These are phyloP conservation scores for Plantago major DNA, from an alignment of 257 asterid genomes.

Conservation along the genomic window DNA sequence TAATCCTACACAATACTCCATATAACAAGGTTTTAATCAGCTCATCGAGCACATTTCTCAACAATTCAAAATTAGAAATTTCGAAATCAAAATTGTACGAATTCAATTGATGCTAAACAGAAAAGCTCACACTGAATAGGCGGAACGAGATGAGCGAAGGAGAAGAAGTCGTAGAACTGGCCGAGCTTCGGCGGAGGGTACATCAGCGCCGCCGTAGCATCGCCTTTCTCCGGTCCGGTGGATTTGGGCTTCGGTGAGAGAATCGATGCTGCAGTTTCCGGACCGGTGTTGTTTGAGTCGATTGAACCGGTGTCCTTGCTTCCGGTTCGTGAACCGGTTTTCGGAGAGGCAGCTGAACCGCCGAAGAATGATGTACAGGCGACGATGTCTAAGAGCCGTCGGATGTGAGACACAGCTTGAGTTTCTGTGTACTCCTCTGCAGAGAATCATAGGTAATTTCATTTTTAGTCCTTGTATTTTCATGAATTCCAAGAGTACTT, in stretches of 20 bases:
- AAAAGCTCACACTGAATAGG: constrained; percentile 72
- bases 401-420: constrained; percentile 56
- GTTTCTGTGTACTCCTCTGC: constrained; percentile 76
- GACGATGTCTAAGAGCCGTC: constrained; percentile 66
- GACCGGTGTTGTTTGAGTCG: constrained; percentile 30
- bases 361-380: constrained; percentile 67
- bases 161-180: constrained; percentile 79
- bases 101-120: not conserved
- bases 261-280: constrained; percentile 27
- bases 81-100: too few species aligned
- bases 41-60: too few species aligned
- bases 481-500: not conserved
- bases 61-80: too few species aligned
- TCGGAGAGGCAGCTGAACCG: constrained; percentile 47
- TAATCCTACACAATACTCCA: too few species aligned
- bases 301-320: constrained; percentile 31
- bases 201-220: constrained; percentile 44
- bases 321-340: constrained; percentile 33
- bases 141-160: constrained; percentile 73
- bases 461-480: not conserved
- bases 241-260: constrained; percentile 1
- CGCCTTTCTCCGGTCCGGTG: constrained; percentile 35
- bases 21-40: too few species aligned
- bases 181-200: constrained; percentile 83
- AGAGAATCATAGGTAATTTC: constrained; percentile 7